Base-by-base conservation (phyloP, 257 asterid species). In the Fraxinus americana region DNA sequence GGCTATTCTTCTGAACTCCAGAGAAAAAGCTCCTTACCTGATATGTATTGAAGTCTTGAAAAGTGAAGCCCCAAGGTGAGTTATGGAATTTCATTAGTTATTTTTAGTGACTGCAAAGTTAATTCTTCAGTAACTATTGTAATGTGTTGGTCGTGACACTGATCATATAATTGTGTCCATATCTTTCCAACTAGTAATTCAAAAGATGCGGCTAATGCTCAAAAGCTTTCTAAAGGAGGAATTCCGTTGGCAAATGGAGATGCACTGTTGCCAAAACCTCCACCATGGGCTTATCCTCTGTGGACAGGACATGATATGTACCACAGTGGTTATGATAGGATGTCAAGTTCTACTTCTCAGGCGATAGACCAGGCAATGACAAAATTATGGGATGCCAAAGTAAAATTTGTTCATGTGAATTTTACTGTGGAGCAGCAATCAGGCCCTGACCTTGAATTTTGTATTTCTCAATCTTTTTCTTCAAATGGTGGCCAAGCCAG, bases 321-420 rank as follows among this genome's bases (percentile, higher is more conserved):
- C 87, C 93, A 91, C 21, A 86, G 84, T 84, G 90, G 96, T 86
- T 85, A 89, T 82, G 99, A 95, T 77, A 88, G 97, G 85, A 92
- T 93, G 93, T 92, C 97, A 17, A 90, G 89, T 80, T 91, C 97
- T 81, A 88, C 99, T 67, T 96, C 99, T 82, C 98, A 96, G 76
- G 99, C 99, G 32, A 93, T 96, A 81, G 99, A 96, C 84, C 98
- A 93, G 86, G 99, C 98, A 83, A 92, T 96, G 98, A 70, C 97
- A 77, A 96, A 93, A 85, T 82, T 90, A 75, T 90, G 98, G 97
- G 98, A 96, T 72, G 90, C 99, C 80, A 93, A 85, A 77, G 89
- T 83, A 74, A 87, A 85, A 79, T 85, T 83, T 80, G 91, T 85
- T 73, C 82, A 73, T 23, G 86, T 87, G 34, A 83, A 81, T 81